phyloP scores from a whole-genome alignment of 805 yeast genomes.

The Metschnikowia proteae region DNA sequence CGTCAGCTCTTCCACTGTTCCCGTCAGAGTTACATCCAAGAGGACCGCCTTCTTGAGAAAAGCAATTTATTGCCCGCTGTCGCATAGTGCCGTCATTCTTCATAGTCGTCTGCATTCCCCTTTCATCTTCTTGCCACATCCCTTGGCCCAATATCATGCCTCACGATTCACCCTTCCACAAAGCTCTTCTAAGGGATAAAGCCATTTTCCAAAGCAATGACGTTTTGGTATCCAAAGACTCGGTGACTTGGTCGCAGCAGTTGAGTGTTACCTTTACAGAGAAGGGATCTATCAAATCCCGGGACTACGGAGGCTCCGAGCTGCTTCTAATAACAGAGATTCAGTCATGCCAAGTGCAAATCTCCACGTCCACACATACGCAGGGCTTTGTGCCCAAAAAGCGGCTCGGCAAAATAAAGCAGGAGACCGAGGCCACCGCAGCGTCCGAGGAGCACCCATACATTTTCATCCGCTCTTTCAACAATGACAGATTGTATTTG shows the following conservation, averaged over 20 bases:
- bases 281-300: conserved; percentile 32
- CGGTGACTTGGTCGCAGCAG: conserved; percentile 33
- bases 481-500: conserved; percentile 36
- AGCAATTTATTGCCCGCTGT: no score
- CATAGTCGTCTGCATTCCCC: not conserved
- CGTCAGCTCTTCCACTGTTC: not conserved
- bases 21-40: not conserved
- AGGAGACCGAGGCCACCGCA: not conserved
- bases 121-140: not conserved
- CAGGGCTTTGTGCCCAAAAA: conserved; percentile 4
- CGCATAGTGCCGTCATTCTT: not conserved
- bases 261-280: conserved; percentile 28
- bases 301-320: conserved; percentile 29
- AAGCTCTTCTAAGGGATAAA: conserved; percentile 29
- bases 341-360: conserved; percentile 40
- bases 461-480: conserved; percentile 39
- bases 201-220: conserved; percentile 33
- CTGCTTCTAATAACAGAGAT: conserved; percentile 31
- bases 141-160: conserved; percentile 13
- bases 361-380: conserved; percentile 25
- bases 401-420: conserved; percentile 7
- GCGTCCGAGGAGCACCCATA: conserved; percentile 32
- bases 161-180: conserved; percentile 26
- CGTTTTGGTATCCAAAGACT: conserved; percentile 36
- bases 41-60: no score